Conservation (phyloP, 257 asterid genomes). For the Solanum ossicruentum region DNA sequence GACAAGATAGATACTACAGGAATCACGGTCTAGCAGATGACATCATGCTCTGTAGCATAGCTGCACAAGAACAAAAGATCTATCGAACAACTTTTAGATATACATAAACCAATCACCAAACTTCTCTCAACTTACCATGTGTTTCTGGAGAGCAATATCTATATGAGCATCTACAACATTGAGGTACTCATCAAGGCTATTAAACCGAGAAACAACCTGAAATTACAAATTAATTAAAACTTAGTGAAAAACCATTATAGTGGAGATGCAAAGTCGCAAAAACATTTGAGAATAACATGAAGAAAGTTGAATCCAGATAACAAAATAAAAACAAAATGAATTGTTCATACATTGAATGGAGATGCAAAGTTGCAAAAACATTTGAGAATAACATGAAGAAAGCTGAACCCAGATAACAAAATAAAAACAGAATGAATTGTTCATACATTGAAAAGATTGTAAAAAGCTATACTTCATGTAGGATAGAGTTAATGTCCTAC, state of each 20-base stretch:
- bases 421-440: background rate
- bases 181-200: slow-evolving; percentile 42
- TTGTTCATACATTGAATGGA: background rate
- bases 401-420: background rate
- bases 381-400: background rate
- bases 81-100: background rate
- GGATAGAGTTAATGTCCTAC: background rate
- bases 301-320: background rate
- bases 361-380: background rate
- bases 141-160: slow-evolving; percentile 64
- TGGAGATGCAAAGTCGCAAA: background rate
- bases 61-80: background rate
- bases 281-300: background rate
- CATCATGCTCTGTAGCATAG: background rate
- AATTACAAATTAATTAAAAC: slow-evolving; percentile 5
- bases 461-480: background rate
- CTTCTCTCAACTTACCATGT: slow-evolving; percentile 35
- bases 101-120: background rate
- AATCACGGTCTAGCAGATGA: background rate
- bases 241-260: background rate
- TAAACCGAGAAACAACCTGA: slow-evolving; percentile 58
- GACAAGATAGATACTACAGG: background rate
- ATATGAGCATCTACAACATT: slow-evolving; percentile 55
- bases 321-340: background rate
- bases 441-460: background rate